Evolutionary conservation across 352 stramenopile genomes (phyloP).

Genomic region (Blastocystis sp.): DNA sequence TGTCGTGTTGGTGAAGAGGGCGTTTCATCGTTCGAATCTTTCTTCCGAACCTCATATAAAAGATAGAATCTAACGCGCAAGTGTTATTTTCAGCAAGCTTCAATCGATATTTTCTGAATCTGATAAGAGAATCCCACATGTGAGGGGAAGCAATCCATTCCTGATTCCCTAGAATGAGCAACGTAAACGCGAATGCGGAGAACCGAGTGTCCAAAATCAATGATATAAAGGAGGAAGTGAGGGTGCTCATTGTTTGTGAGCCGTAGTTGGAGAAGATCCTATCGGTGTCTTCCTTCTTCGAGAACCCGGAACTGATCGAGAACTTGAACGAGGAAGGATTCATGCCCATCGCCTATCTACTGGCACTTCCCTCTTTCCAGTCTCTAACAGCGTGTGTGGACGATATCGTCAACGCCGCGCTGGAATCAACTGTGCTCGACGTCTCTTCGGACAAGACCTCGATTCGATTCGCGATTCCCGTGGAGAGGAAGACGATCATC

Average conservation of each 20-base stretch:
- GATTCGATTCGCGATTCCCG: conserved; percentile 51
- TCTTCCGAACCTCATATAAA: background rate
- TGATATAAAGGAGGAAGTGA: background rate
- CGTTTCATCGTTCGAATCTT: conserved; percentile 46
- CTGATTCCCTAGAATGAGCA: conserved; percentile 11
- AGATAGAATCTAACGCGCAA: background rate
- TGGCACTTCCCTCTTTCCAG: background rate
- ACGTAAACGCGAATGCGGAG: background rate
- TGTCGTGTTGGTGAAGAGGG: background rate
- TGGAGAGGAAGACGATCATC: conserved; percentile 70
- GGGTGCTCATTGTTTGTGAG: background rate
- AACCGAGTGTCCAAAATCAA: background rate
- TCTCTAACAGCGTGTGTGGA: background rate
- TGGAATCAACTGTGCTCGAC: background rate
- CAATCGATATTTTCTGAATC: background rate
- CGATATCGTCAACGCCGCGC: conserved; percentile 25
- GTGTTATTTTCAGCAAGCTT: background rate
- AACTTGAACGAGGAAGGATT: conserved; percentile 47
- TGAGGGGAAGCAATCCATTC: background rate
- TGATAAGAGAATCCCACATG: background rate
- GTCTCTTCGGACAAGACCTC: conserved; percentile 23
- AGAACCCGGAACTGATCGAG: background rate
- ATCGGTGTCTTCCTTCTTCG: background rate
- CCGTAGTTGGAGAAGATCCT: conserved; percentile 47
- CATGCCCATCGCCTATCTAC: conserved; percentile 12